These are phyloP conservation scores for Fusarium caatingaense DNA, from an alignment of 2,329 filamentous ascomycete genomes.

Conservation along the genomic window DNA sequence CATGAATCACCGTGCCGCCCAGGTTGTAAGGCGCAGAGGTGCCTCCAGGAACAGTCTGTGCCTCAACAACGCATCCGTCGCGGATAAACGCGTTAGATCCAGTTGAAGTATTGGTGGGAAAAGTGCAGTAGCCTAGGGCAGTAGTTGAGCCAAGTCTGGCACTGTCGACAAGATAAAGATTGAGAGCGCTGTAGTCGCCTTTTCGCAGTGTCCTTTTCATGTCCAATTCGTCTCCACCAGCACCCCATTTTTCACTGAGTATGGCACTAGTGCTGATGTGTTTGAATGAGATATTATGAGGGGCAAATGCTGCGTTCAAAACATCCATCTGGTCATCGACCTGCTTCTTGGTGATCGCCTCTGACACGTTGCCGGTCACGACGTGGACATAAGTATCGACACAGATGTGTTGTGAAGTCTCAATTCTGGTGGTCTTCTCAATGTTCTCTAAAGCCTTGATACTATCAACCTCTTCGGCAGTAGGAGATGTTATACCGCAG, in stretches of 20 bases:
- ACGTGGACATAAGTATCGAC: no score
- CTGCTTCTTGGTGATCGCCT: neutral
- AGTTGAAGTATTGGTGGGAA: neutral
- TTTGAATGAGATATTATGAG: slow-evolving; percentile 4
- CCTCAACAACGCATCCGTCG: neutral
- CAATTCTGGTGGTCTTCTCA: no score
- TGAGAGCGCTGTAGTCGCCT: slow-evolving; percentile 2
- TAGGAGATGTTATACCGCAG: no score
- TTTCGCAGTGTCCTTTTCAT: neutral
- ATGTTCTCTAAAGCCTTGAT: no score
- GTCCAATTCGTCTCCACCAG: neutral
- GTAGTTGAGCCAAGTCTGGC: neutral
- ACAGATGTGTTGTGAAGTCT: no score
- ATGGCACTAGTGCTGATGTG: neutral
- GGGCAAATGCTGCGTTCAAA: neutral
- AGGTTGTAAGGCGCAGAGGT: neutral
- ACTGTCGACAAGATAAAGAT: slow-evolving; percentile 1
- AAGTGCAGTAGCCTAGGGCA: neutral
- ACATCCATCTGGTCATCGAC: neutral
- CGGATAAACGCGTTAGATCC: neutral
- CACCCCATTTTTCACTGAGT: neutral
- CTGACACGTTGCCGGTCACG: no score
- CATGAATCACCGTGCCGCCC: neutral
- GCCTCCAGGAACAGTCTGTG: slow-evolving; percentile 2
- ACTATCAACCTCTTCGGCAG: no score